Percentiles rank a stretch among this genome's conserved stretches.
phyloP scores from a whole-genome alignment of 1,139 yeast species.

The Spencermartinsiella ligniputridi region DNA sequence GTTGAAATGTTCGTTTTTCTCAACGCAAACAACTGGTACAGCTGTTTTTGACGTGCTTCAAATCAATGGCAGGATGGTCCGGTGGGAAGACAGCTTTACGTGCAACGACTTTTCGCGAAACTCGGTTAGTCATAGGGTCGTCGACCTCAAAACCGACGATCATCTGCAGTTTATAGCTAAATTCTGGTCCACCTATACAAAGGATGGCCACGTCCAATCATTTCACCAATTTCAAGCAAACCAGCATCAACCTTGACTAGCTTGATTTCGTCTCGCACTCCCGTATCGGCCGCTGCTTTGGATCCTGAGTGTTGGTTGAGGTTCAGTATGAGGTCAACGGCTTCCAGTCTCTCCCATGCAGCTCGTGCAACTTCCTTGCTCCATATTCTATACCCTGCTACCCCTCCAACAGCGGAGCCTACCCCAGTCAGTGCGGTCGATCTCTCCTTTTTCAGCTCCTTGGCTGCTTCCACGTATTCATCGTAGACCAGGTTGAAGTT shows the following conservation, averaged over 20 bases:
- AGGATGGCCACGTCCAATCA: slow-evolving; percentile 30
- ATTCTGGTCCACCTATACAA: slow-evolving; percentile 33
- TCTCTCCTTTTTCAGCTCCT: slow-evolving; percentile 42
- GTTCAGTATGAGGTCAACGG: slow-evolving; percentile 29
- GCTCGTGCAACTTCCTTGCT: slow-evolving; percentile 31
- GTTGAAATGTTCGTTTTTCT: too few species aligned
- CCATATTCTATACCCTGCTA: slow-evolving; percentile 33
- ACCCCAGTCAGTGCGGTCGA: slow-evolving; percentile 27
- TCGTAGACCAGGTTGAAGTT: slow-evolving; percentile 75
- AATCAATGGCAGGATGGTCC: too few species aligned
- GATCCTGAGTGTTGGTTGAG: slow-evolving; percentile 14
- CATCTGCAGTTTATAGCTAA: slow-evolving; percentile 8
- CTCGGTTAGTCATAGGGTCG: too few species aligned
- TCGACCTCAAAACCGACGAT: too few species aligned
- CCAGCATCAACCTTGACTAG: slow-evolving; percentile 35
- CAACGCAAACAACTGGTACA: too few species aligned
- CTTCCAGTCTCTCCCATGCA: slow-evolving; percentile 36
- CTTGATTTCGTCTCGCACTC: slow-evolving; percentile 28
- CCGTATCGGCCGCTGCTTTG: slow-evolving; percentile 14
- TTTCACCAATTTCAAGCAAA: slow-evolving; percentile 30
- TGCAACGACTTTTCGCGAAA: too few species aligned
- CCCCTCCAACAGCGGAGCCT: slow-evolving; percentile 11
- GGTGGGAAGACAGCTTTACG: too few species aligned
- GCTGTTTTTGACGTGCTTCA: too few species aligned
- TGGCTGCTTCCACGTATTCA: slow-evolving; percentile 63